Conservation (phyloP, 1,284 basidiomycete species). For the Microbotryum scabiosae region DNA sequence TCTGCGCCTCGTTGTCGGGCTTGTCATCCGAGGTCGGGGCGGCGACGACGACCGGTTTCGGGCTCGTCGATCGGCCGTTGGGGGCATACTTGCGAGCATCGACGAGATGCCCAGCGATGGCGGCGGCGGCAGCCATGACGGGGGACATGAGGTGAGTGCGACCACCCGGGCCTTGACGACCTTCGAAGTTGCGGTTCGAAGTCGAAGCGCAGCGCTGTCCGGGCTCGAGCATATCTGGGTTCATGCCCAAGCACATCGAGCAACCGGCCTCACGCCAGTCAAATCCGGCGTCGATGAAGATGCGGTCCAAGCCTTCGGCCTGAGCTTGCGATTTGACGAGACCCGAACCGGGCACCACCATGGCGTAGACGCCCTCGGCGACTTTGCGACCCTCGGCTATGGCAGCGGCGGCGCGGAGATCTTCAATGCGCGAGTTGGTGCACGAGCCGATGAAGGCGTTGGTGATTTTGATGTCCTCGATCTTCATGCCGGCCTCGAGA, state of each 20-base stretch:
- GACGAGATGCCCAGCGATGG: constrained; percentile 75
- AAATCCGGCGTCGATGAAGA: constrained; percentile 91
- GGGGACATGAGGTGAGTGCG: constrained; percentile 88
- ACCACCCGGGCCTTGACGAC: constrained; percentile 81
- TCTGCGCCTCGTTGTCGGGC: constrained; percentile 28
- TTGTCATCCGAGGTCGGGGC: constrained; percentile 34
- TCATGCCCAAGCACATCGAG: constrained; percentile 98
- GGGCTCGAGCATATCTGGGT: constrained; percentile 83
- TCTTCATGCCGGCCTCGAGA: constrained; percentile 66
- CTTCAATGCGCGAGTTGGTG: constrained; percentile 94
- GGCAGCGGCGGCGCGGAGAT: constrained; percentile 78
- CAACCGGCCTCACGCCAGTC: constrained; percentile 97
- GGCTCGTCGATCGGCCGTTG: constrained; percentile 58
- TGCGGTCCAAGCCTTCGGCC: constrained; percentile 77
- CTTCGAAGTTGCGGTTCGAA: constrained; percentile 95
- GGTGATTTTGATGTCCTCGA: constrained; percentile 78
- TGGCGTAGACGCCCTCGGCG: constrained; percentile 69
- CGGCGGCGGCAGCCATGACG: constrained; percentile 92
- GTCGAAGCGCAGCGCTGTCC: constrained; percentile 91
- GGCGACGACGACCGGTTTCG: constrained; percentile 31
- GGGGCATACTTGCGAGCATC: constrained; percentile 70
- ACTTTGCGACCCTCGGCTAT: constrained; percentile 74
- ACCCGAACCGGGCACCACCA: constrained; percentile 94
- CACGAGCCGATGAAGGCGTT: constrained; percentile 95
- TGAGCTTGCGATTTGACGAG: constrained; percentile 91